Evolutionary conservation across 208 protist species (phyloP), one percentile per base, ranked within the genome.

Genomic region (Crithidia bombi): DNA sequence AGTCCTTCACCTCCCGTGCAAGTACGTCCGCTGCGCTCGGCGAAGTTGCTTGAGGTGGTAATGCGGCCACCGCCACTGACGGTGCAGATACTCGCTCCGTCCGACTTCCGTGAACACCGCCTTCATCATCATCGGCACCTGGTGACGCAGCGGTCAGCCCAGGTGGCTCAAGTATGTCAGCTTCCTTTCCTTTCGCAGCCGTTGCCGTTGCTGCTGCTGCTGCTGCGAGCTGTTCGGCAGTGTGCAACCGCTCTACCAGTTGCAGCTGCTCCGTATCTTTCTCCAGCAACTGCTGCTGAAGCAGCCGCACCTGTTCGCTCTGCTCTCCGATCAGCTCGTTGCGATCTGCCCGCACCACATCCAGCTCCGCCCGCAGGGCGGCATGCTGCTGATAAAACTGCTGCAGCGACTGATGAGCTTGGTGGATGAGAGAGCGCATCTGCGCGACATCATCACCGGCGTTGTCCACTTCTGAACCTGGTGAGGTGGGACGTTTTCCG

Each of bases 301-400:
- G 65, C 26, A 50, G 41, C 0, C 77, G 75, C 46, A 88, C 71
- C 26, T 78, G 66, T 10, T 86, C 68, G 26, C 77, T 82, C 69
- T 92, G 83, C 50, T 74, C 73, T 3, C 83, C 83, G 23, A 92
- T 79, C 21, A 92, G 62, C 64, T 89, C 87, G 59, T 89, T 90
- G 33, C 87, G 72, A 52, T 92, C 87, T 15, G 72, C 73, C 4
- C 87, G 87, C 43, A 92, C 87, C 49, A 92, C 83, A 25, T 82
- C 67, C 15, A 92, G 76, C 76, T 90, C 82, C 39, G 86, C 84
- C 36, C 41, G 35, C 14, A 86, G 39, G 36, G 81, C 87, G 0
- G 78, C 58, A 52, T 77, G 55, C 11, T 65, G 78, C 32, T 77
- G 64, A 4, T 30, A 21, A 5, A 67, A 35, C 7, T 35, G 51